Percentiles rank a stretch among this genome's conserved stretches.
Conservation (phyloP, 192 early-diverging fungal species). For the Coemansia sp. region DNA sequence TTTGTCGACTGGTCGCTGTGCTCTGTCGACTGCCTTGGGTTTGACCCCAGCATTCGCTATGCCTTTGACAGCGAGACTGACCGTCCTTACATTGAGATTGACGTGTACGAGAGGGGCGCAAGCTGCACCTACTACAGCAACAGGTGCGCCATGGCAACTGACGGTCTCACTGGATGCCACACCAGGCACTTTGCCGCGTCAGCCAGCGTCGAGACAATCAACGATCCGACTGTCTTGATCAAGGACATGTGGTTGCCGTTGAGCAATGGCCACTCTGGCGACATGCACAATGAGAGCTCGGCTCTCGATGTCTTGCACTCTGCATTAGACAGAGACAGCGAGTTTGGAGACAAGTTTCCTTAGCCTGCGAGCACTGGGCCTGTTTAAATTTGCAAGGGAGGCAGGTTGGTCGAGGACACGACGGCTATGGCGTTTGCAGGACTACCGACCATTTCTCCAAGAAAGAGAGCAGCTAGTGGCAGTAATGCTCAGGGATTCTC, state of each 20-base stretch:
- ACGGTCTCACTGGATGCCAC: neutral
- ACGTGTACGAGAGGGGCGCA: neutral
- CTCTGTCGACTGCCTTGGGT: neutral
- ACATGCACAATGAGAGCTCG: neutral
- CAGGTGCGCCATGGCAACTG: neutral
- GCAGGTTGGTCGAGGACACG: neutral
- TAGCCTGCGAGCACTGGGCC: neutral
- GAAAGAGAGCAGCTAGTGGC: no score
- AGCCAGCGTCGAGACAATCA: neutral
- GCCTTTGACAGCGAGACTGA: neutral
- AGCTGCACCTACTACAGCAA: neutral
- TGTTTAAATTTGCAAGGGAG: neutral
- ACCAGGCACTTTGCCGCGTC: slow-evolving; percentile 4
- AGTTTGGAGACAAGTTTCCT: neutral
- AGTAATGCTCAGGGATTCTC: neutral
- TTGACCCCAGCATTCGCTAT: slow-evolving; percentile 5
- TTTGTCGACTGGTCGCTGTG: slow-evolving; percentile 16
- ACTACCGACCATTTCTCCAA: neutral
- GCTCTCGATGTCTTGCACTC: neutral
- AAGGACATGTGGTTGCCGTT: slow-evolving; percentile 22
- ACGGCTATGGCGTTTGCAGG: neutral
- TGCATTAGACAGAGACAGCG: neutral
- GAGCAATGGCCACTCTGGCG: slow-evolving; percentile 12
- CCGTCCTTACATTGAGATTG: neutral
- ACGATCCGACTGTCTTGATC: slow-evolving; percentile 2